Conservation (phyloP, 2,329 filamentous ascomycete species). For the Colletotrichum sp. region DNA sequence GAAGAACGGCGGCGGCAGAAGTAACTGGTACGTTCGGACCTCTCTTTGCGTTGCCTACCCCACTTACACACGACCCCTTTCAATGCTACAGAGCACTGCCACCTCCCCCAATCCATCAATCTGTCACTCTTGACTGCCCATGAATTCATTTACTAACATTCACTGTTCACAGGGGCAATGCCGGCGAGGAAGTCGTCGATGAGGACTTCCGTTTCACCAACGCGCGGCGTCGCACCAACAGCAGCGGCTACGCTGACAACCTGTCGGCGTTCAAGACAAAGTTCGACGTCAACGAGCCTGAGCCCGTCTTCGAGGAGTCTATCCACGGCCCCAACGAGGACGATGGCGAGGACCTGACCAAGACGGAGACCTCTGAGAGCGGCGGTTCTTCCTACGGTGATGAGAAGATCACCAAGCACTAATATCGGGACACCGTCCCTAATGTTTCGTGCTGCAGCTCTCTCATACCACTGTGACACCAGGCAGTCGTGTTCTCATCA, state of each 20-base stretch:
- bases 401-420: constrained; percentile 40
- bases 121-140: not conserved
- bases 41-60: constrained; percentile 9
- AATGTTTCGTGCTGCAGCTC: not conserved
- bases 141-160: constrained; percentile 8
- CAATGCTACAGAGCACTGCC: not conserved
- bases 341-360: constrained; percentile 55
- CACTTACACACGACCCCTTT: constrained; percentile 5
- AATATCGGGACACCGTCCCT: not conserved
- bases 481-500: constrained; percentile 4
- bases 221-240: constrained; percentile 90
- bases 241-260: constrained; percentile 73
- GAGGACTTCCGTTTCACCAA: constrained; percentile 84
- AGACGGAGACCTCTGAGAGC: constrained; percentile 65
- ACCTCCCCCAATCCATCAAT: not conserved
- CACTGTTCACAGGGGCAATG: constrained; percentile 70
- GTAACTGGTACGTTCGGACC: constrained; percentile 78
- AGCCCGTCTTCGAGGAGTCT: constrained; percentile 91
- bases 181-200: constrained; percentile 85
- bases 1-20: constrained; percentile 92
- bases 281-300: constrained; percentile 87
- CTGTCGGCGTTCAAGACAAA: constrained; percentile 91
- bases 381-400: constrained; percentile 60
- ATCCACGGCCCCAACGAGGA: constrained; percentile 71
- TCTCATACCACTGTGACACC: not conserved